These are phyloP conservation scores for Gossypium schwendimanii DNA, from an alignment of 441 rosid species.

Conservation along the genomic window DNA sequence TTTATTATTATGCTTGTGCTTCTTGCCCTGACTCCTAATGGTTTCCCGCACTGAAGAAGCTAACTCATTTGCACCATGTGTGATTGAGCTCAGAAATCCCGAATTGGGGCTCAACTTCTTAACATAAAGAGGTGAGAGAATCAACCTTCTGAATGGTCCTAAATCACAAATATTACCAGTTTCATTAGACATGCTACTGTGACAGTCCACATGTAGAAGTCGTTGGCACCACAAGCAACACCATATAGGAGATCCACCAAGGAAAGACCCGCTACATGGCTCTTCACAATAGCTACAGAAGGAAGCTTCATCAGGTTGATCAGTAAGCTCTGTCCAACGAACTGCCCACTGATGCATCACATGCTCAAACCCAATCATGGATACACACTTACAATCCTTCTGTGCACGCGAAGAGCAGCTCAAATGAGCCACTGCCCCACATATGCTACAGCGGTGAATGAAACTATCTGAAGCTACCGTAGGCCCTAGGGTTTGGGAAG, in stretches of 20 bases:
- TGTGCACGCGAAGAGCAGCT: slow-evolving; percentile 65
- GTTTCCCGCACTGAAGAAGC: slow-evolving; percentile 91
- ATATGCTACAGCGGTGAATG: slow-evolving; percentile 58
- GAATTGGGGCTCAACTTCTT: slow-evolving; percentile 52
- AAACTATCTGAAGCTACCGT: slow-evolving; percentile 46
- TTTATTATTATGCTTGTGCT: slow-evolving; percentile 58
- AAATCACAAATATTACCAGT: slow-evolving; percentile 81
- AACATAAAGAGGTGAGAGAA: slow-evolving; percentile 80
- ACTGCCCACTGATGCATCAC: slow-evolving; percentile 90
- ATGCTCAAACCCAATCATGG: slow-evolving; percentile 72
- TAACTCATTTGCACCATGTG: slow-evolving; percentile 92
- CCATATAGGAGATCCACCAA: slow-evolving; percentile 97
- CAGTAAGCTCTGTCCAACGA: slow-evolving; percentile 78
- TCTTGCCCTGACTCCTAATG: slow-evolving; percentile 84
- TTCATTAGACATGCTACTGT: slow-evolving; percentile 60
- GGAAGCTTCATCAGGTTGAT: slow-evolving; percentile 71
- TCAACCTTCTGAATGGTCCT: slow-evolving; percentile 72
- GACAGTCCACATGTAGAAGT: slow-evolving; percentile 92
- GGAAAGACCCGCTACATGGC: slow-evolving; percentile 82
- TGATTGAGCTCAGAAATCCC: slow-evolving; percentile 77
- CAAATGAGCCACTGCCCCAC: slow-evolving; percentile 77
- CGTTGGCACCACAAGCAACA: slow-evolving; percentile 98
- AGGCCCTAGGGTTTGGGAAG: slow-evolving; percentile 64
- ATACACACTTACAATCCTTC: slow-evolving; percentile 81
- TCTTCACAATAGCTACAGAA: slow-evolving; percentile 90